A percentile compares a stretch with the other conserved stretches of the same genome.
Conservation (phyloP, 495 filamentous ascomycete genomes). For the Hypoxylon subgilvum region DNA sequence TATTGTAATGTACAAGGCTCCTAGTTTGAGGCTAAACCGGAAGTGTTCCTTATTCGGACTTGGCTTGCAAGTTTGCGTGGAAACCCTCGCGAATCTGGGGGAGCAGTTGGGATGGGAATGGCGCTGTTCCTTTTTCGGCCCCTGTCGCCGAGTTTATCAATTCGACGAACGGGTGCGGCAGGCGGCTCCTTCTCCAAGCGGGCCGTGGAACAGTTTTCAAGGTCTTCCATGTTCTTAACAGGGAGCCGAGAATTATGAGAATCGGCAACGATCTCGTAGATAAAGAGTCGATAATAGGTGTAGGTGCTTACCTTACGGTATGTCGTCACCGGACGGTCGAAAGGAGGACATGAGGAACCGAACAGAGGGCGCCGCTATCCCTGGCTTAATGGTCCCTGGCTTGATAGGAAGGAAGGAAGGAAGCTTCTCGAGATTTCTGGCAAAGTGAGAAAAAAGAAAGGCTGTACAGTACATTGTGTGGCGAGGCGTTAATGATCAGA, state of each 20-base stretch:
- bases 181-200: slow-evolving; percentile 33
- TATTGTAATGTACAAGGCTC: slow-evolving; percentile 22
- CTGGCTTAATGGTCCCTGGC: slow-evolving; percentile 2
- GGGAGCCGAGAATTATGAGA: slow-evolving; percentile 7
- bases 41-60: slow-evolving; percentile 21
- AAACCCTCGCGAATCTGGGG: slow-evolving; percentile 39
- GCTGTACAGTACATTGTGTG: slow-evolving; percentile 3
- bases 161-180: slow-evolving; percentile 32
- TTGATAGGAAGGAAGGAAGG: too few relatives aligned
- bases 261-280: background rate
- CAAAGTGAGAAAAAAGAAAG: slow-evolving; percentile 5
- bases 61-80: too few relatives aligned
- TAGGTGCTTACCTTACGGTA: background rate
- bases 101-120: slow-evolving; percentile 14
- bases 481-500: slow-evolving; percentile 3
- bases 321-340: background rate
- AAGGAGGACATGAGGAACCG: background rate
- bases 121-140: slow-evolving; percentile 31
- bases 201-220: slow-evolving; percentile 21
- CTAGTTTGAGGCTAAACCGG: slow-evolving; percentile 26
- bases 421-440: background rate
- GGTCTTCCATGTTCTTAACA: slow-evolving; percentile 20
- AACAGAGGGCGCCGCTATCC: background rate
- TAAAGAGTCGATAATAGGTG: background rate
- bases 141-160: slow-evolving; percentile 32